Conservation (phyloP, 495 filamentous ascomycete species). For the Aspergillus egyptiacus region DNA sequence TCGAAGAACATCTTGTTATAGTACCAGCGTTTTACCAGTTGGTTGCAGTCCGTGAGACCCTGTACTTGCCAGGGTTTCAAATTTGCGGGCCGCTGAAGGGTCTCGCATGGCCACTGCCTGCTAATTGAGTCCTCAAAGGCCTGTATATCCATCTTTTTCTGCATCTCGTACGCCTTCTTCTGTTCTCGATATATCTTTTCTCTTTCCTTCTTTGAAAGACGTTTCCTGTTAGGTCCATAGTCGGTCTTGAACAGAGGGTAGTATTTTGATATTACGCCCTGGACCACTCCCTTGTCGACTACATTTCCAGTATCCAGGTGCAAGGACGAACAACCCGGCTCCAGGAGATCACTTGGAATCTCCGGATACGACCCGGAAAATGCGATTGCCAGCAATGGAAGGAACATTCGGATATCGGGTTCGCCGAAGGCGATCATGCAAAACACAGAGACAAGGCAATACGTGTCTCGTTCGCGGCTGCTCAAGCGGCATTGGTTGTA, state of each 20-base stretch:
- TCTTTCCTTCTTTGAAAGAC: neutral
- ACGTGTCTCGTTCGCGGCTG: slow-evolving; percentile 7
- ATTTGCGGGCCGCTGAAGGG: neutral
- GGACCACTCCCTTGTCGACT: neutral
- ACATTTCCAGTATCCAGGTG: neutral
- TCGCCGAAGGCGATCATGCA: slow-evolving; percentile 12
- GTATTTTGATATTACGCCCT: neutral
- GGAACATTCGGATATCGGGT: slow-evolving; percentile 1
- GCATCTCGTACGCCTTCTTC: neutral
- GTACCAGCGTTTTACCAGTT: slow-evolving; percentile 7
- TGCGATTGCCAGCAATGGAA: slow-evolving; percentile 10
- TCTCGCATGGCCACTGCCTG: slow-evolving; percentile 16
- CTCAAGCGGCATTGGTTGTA: slow-evolving; percentile 13
- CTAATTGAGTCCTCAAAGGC: neutral
- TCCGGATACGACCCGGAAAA: slow-evolving; percentile 9
- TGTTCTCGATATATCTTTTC: neutral
- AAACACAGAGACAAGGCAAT: slow-evolving; percentile 13
- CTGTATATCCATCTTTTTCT: neutral
- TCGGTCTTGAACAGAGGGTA: slow-evolving; percentile 4
- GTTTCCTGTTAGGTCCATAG: neutral
- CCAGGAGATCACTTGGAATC: neutral
- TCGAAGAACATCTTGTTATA: slow-evolving; percentile 7
- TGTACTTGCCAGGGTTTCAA: neutral
- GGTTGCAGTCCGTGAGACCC: neutral
- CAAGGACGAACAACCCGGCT: neutral